Base-by-base conservation (phyloP, 1,139 yeast species). In the Wickerhamomyces sp. region DNA sequence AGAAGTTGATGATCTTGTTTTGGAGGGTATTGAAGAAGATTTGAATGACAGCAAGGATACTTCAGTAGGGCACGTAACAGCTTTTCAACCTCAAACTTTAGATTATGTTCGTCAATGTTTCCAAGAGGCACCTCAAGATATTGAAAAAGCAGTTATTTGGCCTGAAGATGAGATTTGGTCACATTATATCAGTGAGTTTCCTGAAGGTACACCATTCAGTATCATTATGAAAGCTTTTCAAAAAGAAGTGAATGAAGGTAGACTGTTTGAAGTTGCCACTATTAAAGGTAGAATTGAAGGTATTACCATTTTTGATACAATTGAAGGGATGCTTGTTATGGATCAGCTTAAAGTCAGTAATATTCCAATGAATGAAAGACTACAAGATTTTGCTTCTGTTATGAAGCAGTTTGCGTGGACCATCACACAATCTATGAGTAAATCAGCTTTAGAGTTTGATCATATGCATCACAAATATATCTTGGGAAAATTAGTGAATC, bases 91-190 rank as follows among this genome's bases (percentile, higher is more conserved):
- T 4, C 59, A 62, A 4, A 82, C 78, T 41, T 63, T 83, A 46
- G 57, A 60, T 3, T 67, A 64, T 44, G 68, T 85, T 9, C 63
- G 62, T 36, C 60, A 66, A 15, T 72, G 73, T 34, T 72, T 85
- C 66, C 60, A 67, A 4, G 64, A 72, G 2, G 78, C 81, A 0
- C 66, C 76, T 9, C 63, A 66, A 27, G 70, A 73, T 47, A 57
- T 87, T 8, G 57, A 65, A 6, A 72, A 74, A 41, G 93, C 91
- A 0, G 70, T 76, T 23, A 64, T 85, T 7, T 82, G 89, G 88
- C 94, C 95, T 5, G 78, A 87, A 1, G 78, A 75, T 50, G 73
- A 74, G 35, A 66, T 84, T 23, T 80, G 90, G 51, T 54, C 70
- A 10, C 68, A 68, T 40, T 82, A 79, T 58, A 72, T 78, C 56